These are phyloP conservation scores for Eutrema japonicum DNA, from an alignment of 345 rosid genomes.

Conservation along the genomic window DNA sequence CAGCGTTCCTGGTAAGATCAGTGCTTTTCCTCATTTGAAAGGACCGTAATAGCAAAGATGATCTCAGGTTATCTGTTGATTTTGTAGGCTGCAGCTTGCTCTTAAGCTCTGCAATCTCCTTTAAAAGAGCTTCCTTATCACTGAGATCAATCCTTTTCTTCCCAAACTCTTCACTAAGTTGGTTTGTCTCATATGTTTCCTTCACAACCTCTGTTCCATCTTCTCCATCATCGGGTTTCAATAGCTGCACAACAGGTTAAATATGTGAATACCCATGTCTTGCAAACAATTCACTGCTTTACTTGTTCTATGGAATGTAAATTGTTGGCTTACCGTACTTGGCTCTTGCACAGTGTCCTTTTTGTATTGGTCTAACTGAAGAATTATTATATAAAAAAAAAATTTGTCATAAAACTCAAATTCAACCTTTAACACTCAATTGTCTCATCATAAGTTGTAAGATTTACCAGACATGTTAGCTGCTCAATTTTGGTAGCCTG, in stretches of 20 bases:
- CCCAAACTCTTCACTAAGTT: slow-evolving; percentile 52
- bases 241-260: slow-evolving; percentile 32
- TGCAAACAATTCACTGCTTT: slow-evolving; percentile 27
- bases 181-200: slow-evolving; percentile 55
- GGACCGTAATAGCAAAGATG: slow-evolving; percentile 72
- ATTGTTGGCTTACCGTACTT: slow-evolving; percentile 38
- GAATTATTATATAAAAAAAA: slow-evolving; percentile 27
- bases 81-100: slow-evolving; percentile 63
- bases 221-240: slow-evolving; percentile 23
- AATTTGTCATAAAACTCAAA: slow-evolving; percentile 18
- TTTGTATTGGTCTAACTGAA: slow-evolving; percentile 44
- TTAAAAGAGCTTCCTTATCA: slow-evolving; percentile 81
- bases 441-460: slow-evolving; percentile 14
- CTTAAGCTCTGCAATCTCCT: slow-evolving; percentile 74
- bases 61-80: slow-evolving; percentile 71
- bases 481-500: slow-evolving; percentile 80
- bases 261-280: not conserved
- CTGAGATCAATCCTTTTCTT: slow-evolving; percentile 48
- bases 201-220: slow-evolving; percentile 36
- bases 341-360: slow-evolving; percentile 42
- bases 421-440: not conserved
- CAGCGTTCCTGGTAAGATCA: slow-evolving; percentile 35
- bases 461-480: slow-evolving; percentile 56
- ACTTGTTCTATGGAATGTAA: slow-evolving; percentile 2
- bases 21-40: slow-evolving; percentile 66